Base-by-base conservation (phyloP, 352 stramenopile genomes). In the Phytophthora idaei region DNA sequence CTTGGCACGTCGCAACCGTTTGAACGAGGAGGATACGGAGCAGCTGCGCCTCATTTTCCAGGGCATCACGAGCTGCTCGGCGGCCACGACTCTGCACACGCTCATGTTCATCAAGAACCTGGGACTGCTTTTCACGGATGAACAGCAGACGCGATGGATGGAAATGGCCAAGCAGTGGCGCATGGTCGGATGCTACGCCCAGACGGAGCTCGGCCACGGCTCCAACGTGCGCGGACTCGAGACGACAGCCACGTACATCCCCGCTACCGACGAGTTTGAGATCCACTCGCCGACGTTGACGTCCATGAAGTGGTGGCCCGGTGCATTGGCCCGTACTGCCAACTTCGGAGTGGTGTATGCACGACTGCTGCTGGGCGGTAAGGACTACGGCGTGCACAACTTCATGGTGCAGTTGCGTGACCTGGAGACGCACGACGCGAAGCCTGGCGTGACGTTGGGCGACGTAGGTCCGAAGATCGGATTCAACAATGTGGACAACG, bases 281-380 rank as follows among this genome's bases (percentile, higher is more conserved):
- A 97, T 99, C 58, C 76, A 99, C 77, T 97, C 93, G 29, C 97
- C 97, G 1, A 98, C 95, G 9, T 69, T 99, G 44, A 98, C 91
- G 9, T 93, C 87, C 37, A 90, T 85, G 64, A 99, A 99, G 74
- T 99, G 97, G 85, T 99, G 97, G 97, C 94, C 95, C 8, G 96
- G 95, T 28, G 97, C 92, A 1, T 86, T 97, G 31, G 98, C 94
- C 64, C 88, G 97, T 65, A 97, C 96, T 21, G 97, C 97, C 79
- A 94, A 98, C 31, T 98, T 98, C 27, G 80, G 71, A 10, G 77
- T 90, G 36, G 82, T 90, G 66, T 88, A 90, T 81, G 95, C 95
- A 39, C 88, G 91, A 37, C 65, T 99, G 37, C 86, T 99, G 50
- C 66, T 96, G 8, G 49, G 73, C 12, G 89, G 84, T 31, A 84